Percentiles rank a stretch among this genome's conserved stretches.
These are phyloP conservation scores for Papiliotrema terrestris DNA, from an alignment of 1,284 basidiomycete genomes.

Conservation along the genomic window DNA sequence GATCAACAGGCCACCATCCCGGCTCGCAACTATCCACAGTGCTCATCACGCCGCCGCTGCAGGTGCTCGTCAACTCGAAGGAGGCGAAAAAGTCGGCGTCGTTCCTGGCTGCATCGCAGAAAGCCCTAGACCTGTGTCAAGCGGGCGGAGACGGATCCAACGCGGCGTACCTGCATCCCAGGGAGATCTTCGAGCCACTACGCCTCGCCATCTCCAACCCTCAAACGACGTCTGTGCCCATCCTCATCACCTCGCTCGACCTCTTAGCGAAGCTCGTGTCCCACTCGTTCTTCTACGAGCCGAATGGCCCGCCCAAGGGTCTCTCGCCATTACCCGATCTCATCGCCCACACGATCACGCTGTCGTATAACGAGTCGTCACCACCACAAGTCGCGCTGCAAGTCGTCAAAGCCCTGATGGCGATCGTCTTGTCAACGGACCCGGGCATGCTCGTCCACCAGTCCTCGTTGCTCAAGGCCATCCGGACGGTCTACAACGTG, in stretches of 20 bases:
- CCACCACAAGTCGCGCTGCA: constrained; percentile 87
- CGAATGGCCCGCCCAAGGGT: constrained; percentile 54
- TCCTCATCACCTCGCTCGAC: constrained; percentile 91
- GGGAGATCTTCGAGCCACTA: constrained; percentile 88
- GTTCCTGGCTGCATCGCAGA: constrained; percentile 76
- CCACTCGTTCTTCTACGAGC: constrained; percentile 79
- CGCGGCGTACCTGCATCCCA: constrained; percentile 53
- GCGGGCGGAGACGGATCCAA: constrained; percentile 60
- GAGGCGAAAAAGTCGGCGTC: constrained; percentile 80
- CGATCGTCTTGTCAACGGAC: constrained; percentile 78
- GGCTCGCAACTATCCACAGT: constrained; percentile 49
- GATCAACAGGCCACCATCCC: constrained; percentile 14
- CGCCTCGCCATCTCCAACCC: constrained; percentile 69
- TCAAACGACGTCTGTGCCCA: constrained; percentile 83
- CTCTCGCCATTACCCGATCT: constrained; percentile 76
- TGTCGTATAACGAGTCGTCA: constrained; percentile 81
- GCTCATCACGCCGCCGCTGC: constrained; percentile 74
- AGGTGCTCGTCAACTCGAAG: constrained; percentile 79
- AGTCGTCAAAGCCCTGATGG: constrained; percentile 88
- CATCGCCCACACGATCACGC: constrained; percentile 88
- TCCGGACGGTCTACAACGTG: constrained; percentile 94
- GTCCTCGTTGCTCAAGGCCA: constrained; percentile 86
- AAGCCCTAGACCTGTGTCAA: constrained; percentile 77
- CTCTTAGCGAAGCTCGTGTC: constrained; percentile 94
- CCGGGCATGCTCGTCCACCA: constrained; percentile 75